These are phyloP conservation scores for Magnusiomyces fungicola DNA, from an alignment of 1,139 yeast genomes.

Conservation along the genomic window DNA sequence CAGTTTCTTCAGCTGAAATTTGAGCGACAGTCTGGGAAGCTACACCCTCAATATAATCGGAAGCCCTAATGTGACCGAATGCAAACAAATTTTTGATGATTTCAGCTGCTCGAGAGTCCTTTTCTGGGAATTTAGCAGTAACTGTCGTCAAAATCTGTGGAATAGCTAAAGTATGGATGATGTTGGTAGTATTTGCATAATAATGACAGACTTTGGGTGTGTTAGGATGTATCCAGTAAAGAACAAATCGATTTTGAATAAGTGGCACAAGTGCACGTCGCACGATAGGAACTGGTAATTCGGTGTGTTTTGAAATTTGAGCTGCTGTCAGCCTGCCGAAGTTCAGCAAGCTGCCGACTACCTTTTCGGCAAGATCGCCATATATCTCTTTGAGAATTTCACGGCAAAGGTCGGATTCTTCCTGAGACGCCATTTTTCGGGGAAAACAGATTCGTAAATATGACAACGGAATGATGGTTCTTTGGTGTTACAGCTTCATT, in stretches of 20 bases:
- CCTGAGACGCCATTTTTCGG: conserved; percentile 28
- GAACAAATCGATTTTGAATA: conserved; percentile 36
- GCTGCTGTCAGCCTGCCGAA: conserved; percentile 32
- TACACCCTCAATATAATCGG: conserved; percentile 47
- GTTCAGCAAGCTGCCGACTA: conserved; percentile 31
- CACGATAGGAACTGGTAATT: conserved; percentile 29
- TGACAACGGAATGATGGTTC: too few relatives aligned
- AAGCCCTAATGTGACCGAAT: conserved; percentile 55
- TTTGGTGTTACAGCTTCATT: neutral
- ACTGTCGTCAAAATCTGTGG: conserved; percentile 66
- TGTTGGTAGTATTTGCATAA: conserved; percentile 56
- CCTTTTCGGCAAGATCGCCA: conserved; percentile 33
- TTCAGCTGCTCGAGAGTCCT: conserved; percentile 42
- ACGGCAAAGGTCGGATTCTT: conserved; percentile 31
- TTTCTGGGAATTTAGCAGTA: conserved; percentile 34
- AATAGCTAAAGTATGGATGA: conserved; percentile 57
- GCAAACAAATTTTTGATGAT: conserved; percentile 64
- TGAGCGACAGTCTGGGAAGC: conserved; percentile 15
- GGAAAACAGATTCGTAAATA: conserved; percentile 1
- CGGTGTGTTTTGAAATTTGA: conserved; percentile 27
- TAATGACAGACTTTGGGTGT: conserved; percentile 43
- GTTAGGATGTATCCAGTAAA: conserved; percentile 36
- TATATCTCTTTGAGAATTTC: conserved; percentile 31
- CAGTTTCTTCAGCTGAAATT: conserved; percentile 18
- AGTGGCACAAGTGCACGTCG: conserved; percentile 35